phyloP scores from a whole-genome alignment of 768 basidiomycete species.

The Russula vinacea region DNA sequence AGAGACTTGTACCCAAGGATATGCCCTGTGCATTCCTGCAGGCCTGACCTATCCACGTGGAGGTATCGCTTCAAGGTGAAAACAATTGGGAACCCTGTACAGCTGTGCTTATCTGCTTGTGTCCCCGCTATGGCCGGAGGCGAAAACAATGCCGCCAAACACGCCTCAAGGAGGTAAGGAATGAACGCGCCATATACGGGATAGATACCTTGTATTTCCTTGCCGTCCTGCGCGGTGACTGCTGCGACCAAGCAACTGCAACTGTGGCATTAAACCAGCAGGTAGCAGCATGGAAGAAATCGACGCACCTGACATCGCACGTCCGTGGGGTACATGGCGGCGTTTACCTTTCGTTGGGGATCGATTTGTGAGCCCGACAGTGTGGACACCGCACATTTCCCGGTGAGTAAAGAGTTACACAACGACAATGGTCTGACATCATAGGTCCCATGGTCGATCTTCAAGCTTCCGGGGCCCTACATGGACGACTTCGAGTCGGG shows the following conservation, averaged over 20 bases:
- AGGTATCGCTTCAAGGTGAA: not conserved
- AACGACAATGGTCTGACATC: not conserved
- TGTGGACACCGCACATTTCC: not conserved
- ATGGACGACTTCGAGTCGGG: too few relatives aligned
- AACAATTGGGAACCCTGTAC: not conserved
- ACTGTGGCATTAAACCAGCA: not conserved
- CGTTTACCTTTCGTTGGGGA: too few relatives aligned
- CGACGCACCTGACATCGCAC: not conserved
- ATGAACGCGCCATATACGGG: not conserved
- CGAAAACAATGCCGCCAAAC: not conserved
- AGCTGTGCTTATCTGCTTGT: not conserved
- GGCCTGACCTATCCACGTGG: not conserved
- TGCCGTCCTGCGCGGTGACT: not conserved
- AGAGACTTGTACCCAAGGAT: not conserved
- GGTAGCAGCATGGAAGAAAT: not conserved
- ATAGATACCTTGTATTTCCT: conserved; percentile 1
- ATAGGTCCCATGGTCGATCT: not conserved
- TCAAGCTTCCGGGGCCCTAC: too few relatives aligned
- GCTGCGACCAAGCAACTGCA: not conserved
- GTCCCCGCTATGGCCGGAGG: not conserved
- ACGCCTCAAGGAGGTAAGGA: not conserved
- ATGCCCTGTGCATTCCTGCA: not conserved
- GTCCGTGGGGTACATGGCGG: not conserved
- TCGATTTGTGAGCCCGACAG: too few relatives aligned
- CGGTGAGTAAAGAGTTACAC: not conserved